Evolutionary conservation across 306 rosid genomes (phyloP).

Genomic region (Vigna hirtella): DNA sequence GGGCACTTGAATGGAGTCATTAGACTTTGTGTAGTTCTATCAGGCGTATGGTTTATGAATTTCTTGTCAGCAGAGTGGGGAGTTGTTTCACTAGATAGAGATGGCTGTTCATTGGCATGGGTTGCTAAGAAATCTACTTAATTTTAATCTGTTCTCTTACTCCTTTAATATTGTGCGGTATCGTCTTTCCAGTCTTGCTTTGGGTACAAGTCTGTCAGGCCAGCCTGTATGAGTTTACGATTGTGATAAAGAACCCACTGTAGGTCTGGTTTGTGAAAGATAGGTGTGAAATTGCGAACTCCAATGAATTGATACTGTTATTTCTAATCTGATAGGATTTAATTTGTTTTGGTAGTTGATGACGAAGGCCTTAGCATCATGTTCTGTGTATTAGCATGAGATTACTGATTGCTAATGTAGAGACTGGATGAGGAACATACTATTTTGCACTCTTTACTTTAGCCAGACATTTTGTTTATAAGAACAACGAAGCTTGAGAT

Average conservation of each 20-base stretch:
- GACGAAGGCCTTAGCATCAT: slow-evolving; percentile 17
- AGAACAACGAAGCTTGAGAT: neutral
- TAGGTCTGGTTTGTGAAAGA: neutral
- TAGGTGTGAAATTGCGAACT: neutral
- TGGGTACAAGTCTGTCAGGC: neutral
- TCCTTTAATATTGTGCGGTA: neutral
- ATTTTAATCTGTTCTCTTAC: neutral
- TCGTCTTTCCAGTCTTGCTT: neutral
- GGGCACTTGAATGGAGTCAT: neutral
- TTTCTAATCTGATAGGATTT: slow-evolving; percentile 20
- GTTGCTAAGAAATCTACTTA: neutral
- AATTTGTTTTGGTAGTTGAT: slow-evolving; percentile 33
- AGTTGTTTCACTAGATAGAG: slow-evolving; percentile 1
- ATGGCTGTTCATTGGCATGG: neutral
- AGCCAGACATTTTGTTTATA: neutral
- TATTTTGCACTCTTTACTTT: neutral
- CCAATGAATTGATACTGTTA: neutral
- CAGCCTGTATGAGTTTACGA: slow-evolving; percentile 29
- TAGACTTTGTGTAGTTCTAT: neutral
- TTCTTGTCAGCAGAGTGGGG: neutral
- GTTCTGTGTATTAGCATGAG: slow-evolving; percentile 19
- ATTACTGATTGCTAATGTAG: slow-evolving; percentile 15
- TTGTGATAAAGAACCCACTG: neutral
- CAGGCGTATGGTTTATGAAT: neutral
- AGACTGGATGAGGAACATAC: slow-evolving; percentile 9